A percentile compares a stretch with the other conserved stretches of the same genome.
Conservation (phyloP, 441 rosid species). For the Hypseocharis bilobata region DNA sequence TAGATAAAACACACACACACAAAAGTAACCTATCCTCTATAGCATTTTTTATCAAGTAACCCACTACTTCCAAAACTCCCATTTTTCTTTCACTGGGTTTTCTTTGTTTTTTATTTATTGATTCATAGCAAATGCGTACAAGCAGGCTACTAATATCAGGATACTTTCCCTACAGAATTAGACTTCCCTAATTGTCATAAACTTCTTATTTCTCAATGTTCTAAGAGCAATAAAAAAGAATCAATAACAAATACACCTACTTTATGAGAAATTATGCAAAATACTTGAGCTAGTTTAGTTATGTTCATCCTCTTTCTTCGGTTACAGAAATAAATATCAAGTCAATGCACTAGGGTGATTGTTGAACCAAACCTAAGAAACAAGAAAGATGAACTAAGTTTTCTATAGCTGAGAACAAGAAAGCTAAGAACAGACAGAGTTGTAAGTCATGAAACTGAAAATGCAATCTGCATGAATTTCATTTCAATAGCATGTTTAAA, state of each 20-base stretch:
- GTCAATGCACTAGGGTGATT: not conserved
- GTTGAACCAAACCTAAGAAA: not conserved
- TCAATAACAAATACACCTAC: not conserved
- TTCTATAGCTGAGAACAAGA: too few species aligned
- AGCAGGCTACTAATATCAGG: not conserved
- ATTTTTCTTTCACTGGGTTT: not conserved
- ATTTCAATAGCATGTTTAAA: not conserved
- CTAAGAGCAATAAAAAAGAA: not conserved
- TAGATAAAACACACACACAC: too few species aligned
- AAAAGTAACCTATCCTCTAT: too few species aligned
- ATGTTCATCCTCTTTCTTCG: not conserved
- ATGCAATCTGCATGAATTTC: conserved; percentile 6
- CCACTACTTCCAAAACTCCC: not conserved
- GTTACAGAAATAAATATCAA: not conserved
- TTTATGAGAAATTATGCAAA: not conserved
- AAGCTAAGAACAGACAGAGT: not conserved
- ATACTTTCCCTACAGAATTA: not conserved
- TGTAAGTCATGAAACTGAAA: not conserved
- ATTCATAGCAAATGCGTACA: not conserved
- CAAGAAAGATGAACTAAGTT: not conserved
- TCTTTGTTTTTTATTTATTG: not conserved
- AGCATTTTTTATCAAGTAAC: too few species aligned
- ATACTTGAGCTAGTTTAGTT: not conserved
- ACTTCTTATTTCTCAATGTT: not conserved
- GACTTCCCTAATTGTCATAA: not conserved